A percentile compares a stretch with the other conserved stretches of the same genome.
These are phyloP conservation scores for Saccharomycopsis babjevae DNA, from an alignment of 805 yeast species.

Conservation along the genomic window DNA sequence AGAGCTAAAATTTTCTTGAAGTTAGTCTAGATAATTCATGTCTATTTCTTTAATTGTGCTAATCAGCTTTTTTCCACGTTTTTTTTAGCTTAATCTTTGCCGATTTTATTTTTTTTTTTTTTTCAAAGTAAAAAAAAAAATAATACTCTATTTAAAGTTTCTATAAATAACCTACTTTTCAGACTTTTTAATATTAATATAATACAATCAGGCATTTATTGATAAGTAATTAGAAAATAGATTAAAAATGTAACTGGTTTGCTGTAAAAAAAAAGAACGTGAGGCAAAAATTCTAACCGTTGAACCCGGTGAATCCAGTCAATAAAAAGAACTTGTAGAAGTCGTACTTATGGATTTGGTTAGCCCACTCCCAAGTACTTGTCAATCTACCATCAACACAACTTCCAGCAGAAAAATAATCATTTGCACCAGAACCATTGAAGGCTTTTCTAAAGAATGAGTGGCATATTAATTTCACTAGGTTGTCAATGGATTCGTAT, in stretches of 20 bases:
- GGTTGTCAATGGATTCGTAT: conserved; percentile 44
- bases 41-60: too few relatives aligned
- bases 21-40: too few relatives aligned
- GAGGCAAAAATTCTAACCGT: conserved; percentile 21
- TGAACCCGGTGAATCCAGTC: conserved; percentile 66
- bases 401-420: conserved; percentile 74
- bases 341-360: conserved; percentile 54
- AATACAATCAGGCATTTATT: too few relatives aligned
- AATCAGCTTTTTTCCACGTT: too few relatives aligned
- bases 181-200: too few relatives aligned
- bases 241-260: background rate
- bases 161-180: too few relatives aligned
- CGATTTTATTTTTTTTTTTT: too few relatives aligned
- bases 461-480: conserved; percentile 36
- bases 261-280: background rate
- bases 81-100: too few relatives aligned
- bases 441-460: conserved; percentile 48
- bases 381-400: conserved; percentile 79
- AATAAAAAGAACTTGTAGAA: conserved; percentile 52
- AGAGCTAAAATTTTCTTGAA: too few relatives aligned
- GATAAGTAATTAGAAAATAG: too few relatives aligned
- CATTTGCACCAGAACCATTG: conserved; percentile 79
- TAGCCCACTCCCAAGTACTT: conserved; percentile 78
- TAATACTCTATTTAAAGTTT: too few relatives aligned
- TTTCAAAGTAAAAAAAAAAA: too few relatives aligned